phyloP scores from a whole-genome alignment of 257 asterid genomes.

The Ophiorrhiza pumila region DNA sequence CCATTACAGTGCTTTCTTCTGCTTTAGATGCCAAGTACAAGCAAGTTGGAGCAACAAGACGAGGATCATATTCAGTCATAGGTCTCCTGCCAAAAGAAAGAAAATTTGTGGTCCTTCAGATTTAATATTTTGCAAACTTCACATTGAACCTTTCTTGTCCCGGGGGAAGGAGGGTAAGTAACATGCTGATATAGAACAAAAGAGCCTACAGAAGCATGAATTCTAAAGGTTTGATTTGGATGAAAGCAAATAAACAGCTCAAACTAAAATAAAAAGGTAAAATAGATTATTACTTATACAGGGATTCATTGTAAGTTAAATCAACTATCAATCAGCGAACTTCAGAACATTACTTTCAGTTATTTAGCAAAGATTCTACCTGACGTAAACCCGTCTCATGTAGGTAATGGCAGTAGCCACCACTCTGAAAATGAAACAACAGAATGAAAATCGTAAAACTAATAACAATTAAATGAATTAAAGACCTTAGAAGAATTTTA shows the following conservation, averaged over 20 bases:
- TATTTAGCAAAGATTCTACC: constrained; percentile 30
- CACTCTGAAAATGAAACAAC: constrained; percentile 62
- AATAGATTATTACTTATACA: neutral
- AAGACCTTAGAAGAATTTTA: neutral
- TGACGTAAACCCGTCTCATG: constrained; percentile 89
- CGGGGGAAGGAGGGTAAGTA: neutral
- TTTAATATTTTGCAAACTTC: neutral
- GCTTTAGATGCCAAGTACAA: constrained; percentile 96
- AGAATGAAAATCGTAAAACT: constrained; percentile 17
- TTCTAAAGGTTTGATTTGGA: neutral
- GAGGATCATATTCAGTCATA: constrained; percentile 89
- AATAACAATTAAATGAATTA: neutral
- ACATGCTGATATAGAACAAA: neutral
- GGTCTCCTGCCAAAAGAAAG: constrained; percentile 58
- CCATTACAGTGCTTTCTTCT: constrained; percentile 96
- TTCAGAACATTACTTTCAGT: neutral
- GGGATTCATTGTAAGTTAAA: neutral
- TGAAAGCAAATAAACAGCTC: neutral
- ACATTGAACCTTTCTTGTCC: neutral
- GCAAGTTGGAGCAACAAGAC: constrained; percentile 90
- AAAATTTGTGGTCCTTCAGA: neutral
- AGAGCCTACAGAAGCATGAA: neutral
- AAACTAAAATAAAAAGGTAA: neutral
- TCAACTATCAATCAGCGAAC: neutral
- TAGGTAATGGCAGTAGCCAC: constrained; percentile 92